A percentile compares a stretch with the other conserved stretches of the same genome.
phyloP scores from a whole-genome alignment of 2,329 filamentous ascomycete genomes.

The Capronia coronata region DNA sequence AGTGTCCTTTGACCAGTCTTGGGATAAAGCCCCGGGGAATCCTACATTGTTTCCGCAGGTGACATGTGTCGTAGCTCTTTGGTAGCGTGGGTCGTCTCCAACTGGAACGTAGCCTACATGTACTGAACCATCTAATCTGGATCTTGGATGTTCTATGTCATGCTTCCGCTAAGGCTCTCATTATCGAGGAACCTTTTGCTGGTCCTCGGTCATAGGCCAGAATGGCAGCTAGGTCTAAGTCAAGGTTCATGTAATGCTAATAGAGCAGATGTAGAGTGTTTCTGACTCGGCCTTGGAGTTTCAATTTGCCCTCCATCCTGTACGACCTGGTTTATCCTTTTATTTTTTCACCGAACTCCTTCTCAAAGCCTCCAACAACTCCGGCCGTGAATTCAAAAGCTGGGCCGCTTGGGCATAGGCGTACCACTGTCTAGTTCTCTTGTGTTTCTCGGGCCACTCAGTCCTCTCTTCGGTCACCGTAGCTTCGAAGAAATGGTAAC shows the following conservation, averaged over 20 bases:
- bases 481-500: conserved; percentile 63
- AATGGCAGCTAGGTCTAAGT: not conserved
- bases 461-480: conserved; percentile 78
- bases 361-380: conserved; percentile 80
- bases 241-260: conserved; percentile 1
- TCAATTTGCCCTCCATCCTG: not conserved
- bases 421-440: conserved; percentile 86
- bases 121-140: not conserved
- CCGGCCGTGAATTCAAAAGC: conserved; percentile 69
- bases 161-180: conserved; percentile 7
- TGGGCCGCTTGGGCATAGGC: conserved; percentile 74
- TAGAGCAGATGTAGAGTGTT: not conserved
- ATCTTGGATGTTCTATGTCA: conserved; percentile 9
- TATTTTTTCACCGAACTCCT: conserved; percentile 61
- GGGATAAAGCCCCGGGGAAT: too few species aligned
- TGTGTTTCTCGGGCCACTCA: conserved; percentile 91
- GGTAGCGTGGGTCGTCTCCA: not conserved
- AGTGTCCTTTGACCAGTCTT: too few species aligned
- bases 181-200: not conserved
- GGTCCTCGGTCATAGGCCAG: not conserved
- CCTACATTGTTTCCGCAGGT: too few species aligned
- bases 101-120: too few species aligned
- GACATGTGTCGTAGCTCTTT: not conserved
- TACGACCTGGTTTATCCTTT: conserved; percentile 3
- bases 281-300: not conserved